Base-by-base conservation (phyloP, 176 grass and related monocot species). In the Themeda triandra region DNA sequence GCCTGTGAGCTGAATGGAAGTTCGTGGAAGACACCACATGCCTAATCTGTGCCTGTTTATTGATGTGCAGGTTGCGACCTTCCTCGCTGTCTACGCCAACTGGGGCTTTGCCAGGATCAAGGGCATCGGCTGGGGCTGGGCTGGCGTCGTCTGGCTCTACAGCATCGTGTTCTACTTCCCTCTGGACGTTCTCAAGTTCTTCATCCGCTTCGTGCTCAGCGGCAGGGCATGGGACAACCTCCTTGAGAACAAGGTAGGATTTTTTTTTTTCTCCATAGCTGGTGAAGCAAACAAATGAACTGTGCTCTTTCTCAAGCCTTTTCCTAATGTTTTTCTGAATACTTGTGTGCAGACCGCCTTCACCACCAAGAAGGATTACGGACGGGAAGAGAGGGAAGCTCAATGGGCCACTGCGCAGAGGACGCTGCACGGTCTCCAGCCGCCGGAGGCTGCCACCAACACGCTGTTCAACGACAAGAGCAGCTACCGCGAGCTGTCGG, bases 401-500 rank as follows among this genome's bases (percentile, higher is more conserved):
- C 97, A 94, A 49, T 99, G 97, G 97, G 97, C 93, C 5, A 33
- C 91, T 17, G 97, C 97, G 2, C 97, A 99, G 86, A 94, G 97
- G 69, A 99, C 97, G 10, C 97, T 99, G 13, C 97, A 99, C 48
- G 97, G 97, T 14, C 97, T 99, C 23, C 97, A 96, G 81, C 91
- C 95, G 48, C 92, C 97, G 0, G 88, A 94, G 62, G 63, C 46
- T 6, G 68, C 75, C 58, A 23, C 78, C 6, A 65, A 79, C 67
- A 59, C 75, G 0, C 91, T 94, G 42, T 96, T 99, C 46, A 5
- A 73, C 8, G 97, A 99, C 73, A 99, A 96, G 93, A 92, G 49
- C 88, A 96, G 92, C 93, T 99, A 99, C 83, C 91, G 97, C n/a
- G 97, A 96, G 84, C 93, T 99, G 44, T 99, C 97, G 4, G 97